These are phyloP conservation scores for Scheffersomyces quercinus DNA, from an alignment of 1,139 yeast species.

Conservation along the genomic window DNA sequence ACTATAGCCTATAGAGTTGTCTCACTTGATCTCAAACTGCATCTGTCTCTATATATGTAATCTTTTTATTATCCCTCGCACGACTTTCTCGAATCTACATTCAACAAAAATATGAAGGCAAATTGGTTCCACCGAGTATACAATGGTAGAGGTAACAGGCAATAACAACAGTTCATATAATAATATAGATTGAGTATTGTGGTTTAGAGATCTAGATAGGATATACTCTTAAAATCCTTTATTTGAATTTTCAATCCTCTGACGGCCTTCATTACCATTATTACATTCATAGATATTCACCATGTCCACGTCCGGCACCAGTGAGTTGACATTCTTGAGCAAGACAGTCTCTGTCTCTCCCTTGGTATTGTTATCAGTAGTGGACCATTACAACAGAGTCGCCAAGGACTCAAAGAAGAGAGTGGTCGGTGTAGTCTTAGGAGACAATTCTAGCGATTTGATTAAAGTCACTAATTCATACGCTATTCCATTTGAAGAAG, in stretches of 20 bases:
- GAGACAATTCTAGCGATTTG: constrained; percentile 63
- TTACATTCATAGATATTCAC: background rate
- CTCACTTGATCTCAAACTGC: no score
- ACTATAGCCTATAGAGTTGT: no score
- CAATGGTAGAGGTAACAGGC: no score
- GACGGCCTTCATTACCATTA: no score
- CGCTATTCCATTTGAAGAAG: constrained; percentile 96
- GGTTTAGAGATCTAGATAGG: no score
- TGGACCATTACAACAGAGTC: constrained; percentile 90
- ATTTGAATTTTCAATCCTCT: no score
- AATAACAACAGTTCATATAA: no score
- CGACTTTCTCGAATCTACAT: background rate
- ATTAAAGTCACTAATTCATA: constrained; percentile 74
- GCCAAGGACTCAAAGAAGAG: constrained; percentile 71
- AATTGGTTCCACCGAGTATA: background rate
- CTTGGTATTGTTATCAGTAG: constrained; percentile 86
- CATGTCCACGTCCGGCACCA: constrained; percentile 21
- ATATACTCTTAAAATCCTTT: no score
- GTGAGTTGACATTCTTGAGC: constrained; percentile 40
- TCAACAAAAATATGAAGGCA: background rate
- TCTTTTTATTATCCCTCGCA: background rate
- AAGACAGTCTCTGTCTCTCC: constrained; percentile 92
- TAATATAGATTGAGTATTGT: no score
- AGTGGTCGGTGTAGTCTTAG: constrained; percentile 91
- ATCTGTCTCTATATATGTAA: no score